phyloP scores from a whole-genome alignment of 164 flowering plant genomes.

The Sextonia rubra region DNA sequence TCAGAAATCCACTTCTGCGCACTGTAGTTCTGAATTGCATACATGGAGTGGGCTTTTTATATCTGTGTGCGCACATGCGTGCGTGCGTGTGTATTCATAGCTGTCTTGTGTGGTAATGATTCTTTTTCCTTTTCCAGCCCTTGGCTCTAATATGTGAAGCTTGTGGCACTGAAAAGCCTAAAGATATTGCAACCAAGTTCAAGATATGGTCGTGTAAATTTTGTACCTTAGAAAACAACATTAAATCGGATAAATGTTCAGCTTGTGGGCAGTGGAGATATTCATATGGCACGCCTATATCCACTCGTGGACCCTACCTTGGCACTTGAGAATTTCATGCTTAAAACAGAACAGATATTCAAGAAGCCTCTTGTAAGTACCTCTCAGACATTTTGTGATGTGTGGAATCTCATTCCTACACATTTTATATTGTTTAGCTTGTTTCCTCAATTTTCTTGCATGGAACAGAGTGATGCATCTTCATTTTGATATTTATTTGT shows the following conservation, averaged over 20 bases:
- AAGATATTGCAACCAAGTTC: slow-evolving; percentile 38
- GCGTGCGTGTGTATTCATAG: neutral
- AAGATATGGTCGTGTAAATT: slow-evolving; percentile 76
- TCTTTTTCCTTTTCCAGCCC: slow-evolving; percentile 42
- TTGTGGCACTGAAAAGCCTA: slow-evolving; percentile 55
- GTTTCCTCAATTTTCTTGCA: too few relatives aligned
- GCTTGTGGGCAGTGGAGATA: slow-evolving; percentile 95
- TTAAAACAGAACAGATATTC: neutral
- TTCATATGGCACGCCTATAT: slow-evolving; percentile 66
- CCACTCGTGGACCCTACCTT: slow-evolving; percentile 40
- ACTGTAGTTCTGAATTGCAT: too few relatives aligned
- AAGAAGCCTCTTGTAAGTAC: slow-evolving; percentile 1
- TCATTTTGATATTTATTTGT: too few relatives aligned
- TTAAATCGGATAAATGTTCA: slow-evolving; percentile 59
- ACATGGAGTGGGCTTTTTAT: too few relatives aligned
- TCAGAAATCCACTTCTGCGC: too few relatives aligned
- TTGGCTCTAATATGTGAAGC: slow-evolving; percentile 62
- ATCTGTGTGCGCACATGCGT: too few relatives aligned
- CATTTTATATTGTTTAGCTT: too few relatives aligned
- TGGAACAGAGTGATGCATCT: too few relatives aligned
- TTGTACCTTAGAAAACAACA: slow-evolving; percentile 76
- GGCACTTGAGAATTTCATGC: slow-evolving; percentile 46
- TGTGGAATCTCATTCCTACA: neutral
- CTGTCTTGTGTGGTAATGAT: slow-evolving; percentile 1
- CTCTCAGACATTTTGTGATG: neutral